Percentiles rank a stretch among this genome's conserved stretches.
Conservation (phyloP, 257 asterid species). For the Solanum dulcamara region DNA sequence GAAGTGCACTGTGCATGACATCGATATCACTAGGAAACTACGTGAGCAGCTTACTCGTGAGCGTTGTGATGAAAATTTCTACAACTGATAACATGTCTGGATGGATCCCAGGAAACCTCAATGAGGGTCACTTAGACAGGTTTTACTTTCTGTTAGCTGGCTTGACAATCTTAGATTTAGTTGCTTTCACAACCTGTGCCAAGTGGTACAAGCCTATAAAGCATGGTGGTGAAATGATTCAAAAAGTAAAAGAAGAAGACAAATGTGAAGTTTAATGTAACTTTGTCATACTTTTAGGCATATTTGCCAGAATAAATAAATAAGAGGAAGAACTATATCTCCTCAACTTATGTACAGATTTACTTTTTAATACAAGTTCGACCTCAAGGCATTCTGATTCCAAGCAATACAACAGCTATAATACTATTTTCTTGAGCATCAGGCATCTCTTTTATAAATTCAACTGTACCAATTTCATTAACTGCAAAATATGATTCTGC, state of each 20-base stretch:
- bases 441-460: no score
- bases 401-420: no score
- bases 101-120: slow-evolving; percentile 86
- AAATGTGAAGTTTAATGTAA: slow-evolving; percentile 23
- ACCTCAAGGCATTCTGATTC: no score
- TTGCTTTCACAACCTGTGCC: slow-evolving; percentile 49
- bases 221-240: slow-evolving; percentile 34
- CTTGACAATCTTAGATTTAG: slow-evolving; percentile 54
- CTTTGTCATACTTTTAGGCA: not conserved
- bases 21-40: slow-evolving; percentile 90
- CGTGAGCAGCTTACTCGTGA: slow-evolving; percentile 70
- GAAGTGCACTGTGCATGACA: slow-evolving; percentile 91
- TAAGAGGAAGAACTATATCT: not conserved
- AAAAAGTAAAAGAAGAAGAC: slow-evolving; percentile 9
- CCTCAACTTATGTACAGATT: not conserved
- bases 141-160: slow-evolving; percentile 79
- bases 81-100: slow-evolving; percentile 64
- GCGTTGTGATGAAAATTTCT: slow-evolving; percentile 71
- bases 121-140: slow-evolving; percentile 71
- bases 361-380: not conserved
- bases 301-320: not conserved
- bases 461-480: no score
- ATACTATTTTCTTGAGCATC: no score
- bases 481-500: no score
- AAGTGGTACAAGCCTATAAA: slow-evolving; percentile 56